Conservation (phyloP, 768 basidiomycete genomes). For the Lactarius hengduanensis region DNA sequence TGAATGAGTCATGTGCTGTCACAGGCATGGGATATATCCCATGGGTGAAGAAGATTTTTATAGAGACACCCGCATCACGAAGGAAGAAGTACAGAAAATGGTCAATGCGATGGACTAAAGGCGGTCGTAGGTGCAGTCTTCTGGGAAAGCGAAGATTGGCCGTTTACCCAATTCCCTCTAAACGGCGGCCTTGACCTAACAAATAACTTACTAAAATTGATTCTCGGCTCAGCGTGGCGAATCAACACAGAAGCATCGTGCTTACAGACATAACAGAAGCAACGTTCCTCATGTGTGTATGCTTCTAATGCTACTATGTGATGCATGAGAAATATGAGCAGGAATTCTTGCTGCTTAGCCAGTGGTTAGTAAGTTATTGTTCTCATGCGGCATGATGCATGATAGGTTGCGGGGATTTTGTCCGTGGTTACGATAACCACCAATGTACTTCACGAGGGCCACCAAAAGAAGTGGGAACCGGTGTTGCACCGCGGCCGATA, state of each 20-base stretch:
- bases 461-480: not conserved
- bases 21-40: constrained; percentile 45
- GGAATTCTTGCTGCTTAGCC: not conserved
- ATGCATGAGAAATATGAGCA: not conserved
- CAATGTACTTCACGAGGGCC: not conserved
- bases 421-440: not conserved
- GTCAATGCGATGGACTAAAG: no score
- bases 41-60: constrained; percentile 29
- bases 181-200: not conserved
- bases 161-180: not conserved
- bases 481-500: not conserved
- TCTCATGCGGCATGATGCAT: not conserved
- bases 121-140: not conserved
- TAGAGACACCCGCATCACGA: not conserved
- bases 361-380: not conserved
- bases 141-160: not conserved
- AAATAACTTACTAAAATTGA: not conserved
- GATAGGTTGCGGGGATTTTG: not conserved
- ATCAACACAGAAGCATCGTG: not conserved
- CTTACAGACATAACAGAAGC: no score
- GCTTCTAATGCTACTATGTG: not conserved
- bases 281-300: not conserved
- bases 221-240: not conserved
- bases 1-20: not conserved
- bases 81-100: not conserved